phyloP scores from a whole-genome alignment of 306 rosid genomes.

The Sechiopsis laciniata region DNA sequence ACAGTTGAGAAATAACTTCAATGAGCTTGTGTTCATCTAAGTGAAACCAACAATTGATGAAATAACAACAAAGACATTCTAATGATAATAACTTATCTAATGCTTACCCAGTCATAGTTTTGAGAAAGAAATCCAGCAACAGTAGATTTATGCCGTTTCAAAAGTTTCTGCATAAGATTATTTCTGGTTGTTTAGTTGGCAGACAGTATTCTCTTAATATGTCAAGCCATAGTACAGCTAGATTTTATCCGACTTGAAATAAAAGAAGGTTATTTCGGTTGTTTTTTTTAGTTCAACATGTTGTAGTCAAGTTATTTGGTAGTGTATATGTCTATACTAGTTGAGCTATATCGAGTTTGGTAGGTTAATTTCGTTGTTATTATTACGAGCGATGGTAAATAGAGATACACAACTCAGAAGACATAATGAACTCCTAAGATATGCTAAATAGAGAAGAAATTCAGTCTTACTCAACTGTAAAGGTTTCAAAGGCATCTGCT shows the following conservation, averaged over 20 bases:
- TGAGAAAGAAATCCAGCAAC: slow-evolving; percentile 35
- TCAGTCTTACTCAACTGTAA: slow-evolving; percentile 26
- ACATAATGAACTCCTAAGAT: not conserved
- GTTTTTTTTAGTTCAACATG: not conserved
- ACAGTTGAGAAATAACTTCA: not conserved
- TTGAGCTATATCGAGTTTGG: not conserved
- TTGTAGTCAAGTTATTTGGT: not conserved
- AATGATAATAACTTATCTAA: not conserved
- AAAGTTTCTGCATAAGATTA: slow-evolving; percentile 30
- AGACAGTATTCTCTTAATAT: not conserved
- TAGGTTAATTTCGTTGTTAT: not conserved
- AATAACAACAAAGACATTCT: not conserved
- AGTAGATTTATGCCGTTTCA: slow-evolving; percentile 48
- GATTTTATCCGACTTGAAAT: not conserved
- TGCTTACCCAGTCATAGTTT: slow-evolving; percentile 38
- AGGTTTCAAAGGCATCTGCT: slow-evolving; percentile 39
- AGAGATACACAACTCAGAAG: not conserved
- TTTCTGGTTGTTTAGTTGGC: slow-evolving; percentile 6
- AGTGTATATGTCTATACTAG: no score
- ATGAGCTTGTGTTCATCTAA: not conserved
- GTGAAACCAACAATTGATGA: not conserved
- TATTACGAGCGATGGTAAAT: not conserved
- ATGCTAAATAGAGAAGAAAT: slow-evolving; percentile 3
- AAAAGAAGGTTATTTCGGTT: not conserved
- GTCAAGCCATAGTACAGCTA: not conserved